phyloP scores from a whole-genome alignment of 1,284 basidiomycete genomes.

The Athelia sp. region DNA sequence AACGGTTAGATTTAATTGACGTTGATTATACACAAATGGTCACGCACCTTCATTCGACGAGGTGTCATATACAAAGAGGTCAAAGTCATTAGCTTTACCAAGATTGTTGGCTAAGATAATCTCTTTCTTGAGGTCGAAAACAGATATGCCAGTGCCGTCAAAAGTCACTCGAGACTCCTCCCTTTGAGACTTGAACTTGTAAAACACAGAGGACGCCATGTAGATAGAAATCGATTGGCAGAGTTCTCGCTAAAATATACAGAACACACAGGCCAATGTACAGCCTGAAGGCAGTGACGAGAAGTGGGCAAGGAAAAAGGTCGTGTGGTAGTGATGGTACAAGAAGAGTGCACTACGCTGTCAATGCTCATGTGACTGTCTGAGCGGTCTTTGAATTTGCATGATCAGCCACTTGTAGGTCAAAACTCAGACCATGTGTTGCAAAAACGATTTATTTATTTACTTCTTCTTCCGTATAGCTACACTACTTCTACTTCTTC shows the following conservation, averaged over 20 bases:
- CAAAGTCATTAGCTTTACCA: constrained; percentile 95
- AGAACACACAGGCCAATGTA: constrained; percentile 9
- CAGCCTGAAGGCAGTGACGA: constrained; percentile 1
- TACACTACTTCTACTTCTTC: not conserved
- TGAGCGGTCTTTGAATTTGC: not conserved
- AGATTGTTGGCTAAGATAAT: constrained; percentile 96
- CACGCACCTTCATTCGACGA: constrained; percentile 82
- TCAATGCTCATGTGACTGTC: too few species aligned
- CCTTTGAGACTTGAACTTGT: constrained; percentile 95
- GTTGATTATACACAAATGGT: not conserved
- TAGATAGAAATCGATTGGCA: constrained; percentile 22
- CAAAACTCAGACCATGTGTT: not conserved
- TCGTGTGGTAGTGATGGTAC: not conserved
- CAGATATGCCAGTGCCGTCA: constrained; percentile 97
- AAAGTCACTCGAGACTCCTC: constrained; percentile 95
- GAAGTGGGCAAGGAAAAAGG: constrained; percentile 5
- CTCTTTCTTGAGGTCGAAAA: constrained; percentile 99
- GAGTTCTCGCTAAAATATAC: constrained; percentile 10
- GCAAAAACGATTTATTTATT: constrained; percentile 2
- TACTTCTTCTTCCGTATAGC: constrained; percentile 1
- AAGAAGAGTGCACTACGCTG: too few species aligned
- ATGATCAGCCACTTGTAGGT: not conserved
- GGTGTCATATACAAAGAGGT: constrained; percentile 83
- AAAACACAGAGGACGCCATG: constrained; percentile 96
- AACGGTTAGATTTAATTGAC: too few species aligned